Conservation (phyloP, 2,329 filamentous ascomycete species). For the Lasiodiplodia citricola region DNA sequence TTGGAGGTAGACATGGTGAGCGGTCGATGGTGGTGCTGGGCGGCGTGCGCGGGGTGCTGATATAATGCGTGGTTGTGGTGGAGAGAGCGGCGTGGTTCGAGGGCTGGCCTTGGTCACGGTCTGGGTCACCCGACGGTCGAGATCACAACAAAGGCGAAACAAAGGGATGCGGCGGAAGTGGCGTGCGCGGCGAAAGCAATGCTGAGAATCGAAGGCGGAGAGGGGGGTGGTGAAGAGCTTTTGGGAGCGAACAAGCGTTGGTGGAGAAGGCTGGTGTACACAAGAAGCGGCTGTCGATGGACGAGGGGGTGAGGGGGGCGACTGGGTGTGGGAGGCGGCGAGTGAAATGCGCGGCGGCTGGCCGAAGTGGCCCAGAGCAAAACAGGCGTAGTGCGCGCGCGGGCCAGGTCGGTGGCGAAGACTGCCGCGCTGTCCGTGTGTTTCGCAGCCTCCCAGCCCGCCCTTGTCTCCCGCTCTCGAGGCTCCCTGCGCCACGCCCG, state of each 20-base stretch:
- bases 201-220: constrained; percentile 4
- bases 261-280: constrained; percentile 19
- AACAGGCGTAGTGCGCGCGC: not conserved
- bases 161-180: constrained; percentile 22
- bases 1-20: constrained; percentile 25
- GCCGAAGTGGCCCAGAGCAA: not conserved
- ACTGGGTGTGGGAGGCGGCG: not conserved
- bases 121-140: constrained; percentile 20
- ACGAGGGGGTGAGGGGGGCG: constrained; percentile 10
- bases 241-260: not conserved
- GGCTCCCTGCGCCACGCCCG: constrained; percentile 13
- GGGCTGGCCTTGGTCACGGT: constrained; percentile 6
- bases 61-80: constrained; percentile 18
- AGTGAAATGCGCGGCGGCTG: constrained; percentile 10
- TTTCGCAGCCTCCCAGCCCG: constrained; percentile 3
- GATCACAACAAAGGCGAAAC: constrained; percentile 27
- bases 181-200: constrained; percentile 12
- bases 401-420: not conserved
- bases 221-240: not conserved
- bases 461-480: constrained; percentile 12
- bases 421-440: constrained; percentile 4
- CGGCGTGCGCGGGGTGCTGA: constrained; percentile 1
- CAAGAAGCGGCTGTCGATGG: constrained; percentile 18
- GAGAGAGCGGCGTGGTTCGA: constrained; percentile 23
- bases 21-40: not conserved